Percentiles rank a stretch among this genome's conserved stretches.
phyloP scores from a whole-genome alignment of 202 grass and related monocot species.

The Bolboschoenoplectus hybrid region DNA sequence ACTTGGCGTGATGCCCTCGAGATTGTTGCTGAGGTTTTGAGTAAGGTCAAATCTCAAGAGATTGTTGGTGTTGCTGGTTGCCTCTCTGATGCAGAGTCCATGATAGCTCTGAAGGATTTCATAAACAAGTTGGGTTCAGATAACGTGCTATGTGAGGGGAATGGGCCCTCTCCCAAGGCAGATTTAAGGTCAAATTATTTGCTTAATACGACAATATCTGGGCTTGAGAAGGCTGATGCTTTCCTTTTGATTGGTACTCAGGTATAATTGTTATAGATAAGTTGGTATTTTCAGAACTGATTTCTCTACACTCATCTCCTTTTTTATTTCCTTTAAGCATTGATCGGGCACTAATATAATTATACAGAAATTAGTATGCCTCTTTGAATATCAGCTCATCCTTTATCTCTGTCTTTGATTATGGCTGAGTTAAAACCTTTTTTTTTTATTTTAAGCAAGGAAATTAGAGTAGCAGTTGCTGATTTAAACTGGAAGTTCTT shows the following conservation, averaged over 20 bases:
- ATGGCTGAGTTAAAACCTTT: background rate
- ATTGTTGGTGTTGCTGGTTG: constrained; percentile 91
- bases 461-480: background rate
- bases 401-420: background rate
- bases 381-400: background rate
- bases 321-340: background rate
- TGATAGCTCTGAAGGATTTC: constrained; percentile 99
- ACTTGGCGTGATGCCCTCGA: constrained; percentile 91
- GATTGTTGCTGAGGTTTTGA: constrained; percentile 81
- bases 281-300: background rate
- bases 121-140: constrained; percentile 92
- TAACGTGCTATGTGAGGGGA: constrained; percentile 86
- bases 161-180: constrained; percentile 74
- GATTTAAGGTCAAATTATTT: constrained; percentile 87
- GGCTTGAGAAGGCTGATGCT: constrained; percentile 94
- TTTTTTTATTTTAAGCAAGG: background rate
- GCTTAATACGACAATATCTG: constrained; percentile 82
- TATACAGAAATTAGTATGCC: background rate
- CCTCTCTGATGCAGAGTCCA: constrained; percentile 96
- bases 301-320: background rate
- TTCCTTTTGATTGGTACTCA: constrained; percentile 97
- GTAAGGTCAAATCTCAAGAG: constrained; percentile 87
- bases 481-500: constrained; percentile 4
- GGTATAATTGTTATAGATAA: constrained; percentile 49
- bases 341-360: background rate